A percentile compares a stretch with the other conserved stretches of the same genome.
Evolutionary conservation across 2,329 filamentous ascomycete genomes (phyloP).

Genomic region (Penicillium hordei): DNA sequence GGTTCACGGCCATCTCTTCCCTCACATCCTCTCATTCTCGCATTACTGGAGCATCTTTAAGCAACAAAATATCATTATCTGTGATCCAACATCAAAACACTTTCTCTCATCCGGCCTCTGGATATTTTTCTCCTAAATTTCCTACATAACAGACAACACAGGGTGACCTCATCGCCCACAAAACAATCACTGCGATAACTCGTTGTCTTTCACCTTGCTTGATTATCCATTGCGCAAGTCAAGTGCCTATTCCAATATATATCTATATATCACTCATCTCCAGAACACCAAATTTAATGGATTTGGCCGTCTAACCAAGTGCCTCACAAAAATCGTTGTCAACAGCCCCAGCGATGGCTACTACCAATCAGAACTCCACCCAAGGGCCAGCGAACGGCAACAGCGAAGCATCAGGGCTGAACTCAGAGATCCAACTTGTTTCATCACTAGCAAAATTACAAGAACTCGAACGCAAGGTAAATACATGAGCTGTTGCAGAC

Average conservation of each 20-base stretch:
- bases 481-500: neutral
- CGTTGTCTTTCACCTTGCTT: neutral
- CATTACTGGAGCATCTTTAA: neutral
- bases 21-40: slow-evolving; percentile 2
- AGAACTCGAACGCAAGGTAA: slow-evolving; percentile 38
- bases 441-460: slow-evolving; percentile 44
- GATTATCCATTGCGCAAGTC: neutral
- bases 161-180: neutral
- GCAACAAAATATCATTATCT: neutral
- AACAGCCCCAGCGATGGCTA: neutral
- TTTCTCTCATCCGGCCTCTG: neutral
- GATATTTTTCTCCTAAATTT: neutral
- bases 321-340: neutral
- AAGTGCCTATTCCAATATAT: neutral
- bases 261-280: neutral
- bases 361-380: slow-evolving; percentile 3
- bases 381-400: neutral
- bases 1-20: slow-evolving; percentile 1
- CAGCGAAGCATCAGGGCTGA: slow-evolving; percentile 7
- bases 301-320: neutral
- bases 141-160: neutral
- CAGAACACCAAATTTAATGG: neutral
- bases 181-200: neutral
- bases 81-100: neutral
- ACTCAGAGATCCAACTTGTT: slow-evolving; percentile 41